Evolutionary conservation across 495 filamentous ascomycete genomes (phyloP), one percentile per base, ranked within the genome.

Genomic region (Acidiella bohemica): DNA sequence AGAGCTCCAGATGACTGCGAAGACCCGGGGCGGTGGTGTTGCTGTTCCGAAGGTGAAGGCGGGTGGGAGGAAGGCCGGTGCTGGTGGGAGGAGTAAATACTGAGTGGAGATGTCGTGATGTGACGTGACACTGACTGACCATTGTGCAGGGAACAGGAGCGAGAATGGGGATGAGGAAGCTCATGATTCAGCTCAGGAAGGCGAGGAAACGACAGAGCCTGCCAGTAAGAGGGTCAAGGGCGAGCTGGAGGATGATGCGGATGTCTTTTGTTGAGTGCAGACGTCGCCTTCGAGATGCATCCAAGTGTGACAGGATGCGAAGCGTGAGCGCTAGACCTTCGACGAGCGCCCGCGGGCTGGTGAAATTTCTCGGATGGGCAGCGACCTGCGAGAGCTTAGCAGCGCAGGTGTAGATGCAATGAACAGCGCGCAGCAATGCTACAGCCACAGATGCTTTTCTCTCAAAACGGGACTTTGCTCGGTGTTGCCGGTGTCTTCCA

Each of bases 151-250:
- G 18, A 23, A 26, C 28, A 14, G 28, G 3, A 3, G 28, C 12
- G 28, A 30, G 11, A n/a, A 12, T 11, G 3, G 28, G 28, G n/a
- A 14, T 11, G 10, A 11, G 28, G 4, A 30, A 30, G 10, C 4
- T 11, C 4, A 30, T n/a, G n/a, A n/a, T n/a, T n/a, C n/a, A n/a
- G n/a, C 5, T 12, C 16, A 32, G 10, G 29, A 34, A 9, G 22
- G 21, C 13, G 40, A 42, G 7, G 40, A 42, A 7, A 20, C 4
- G 3, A 22, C 34, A 32, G 36, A 13, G 26, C 9, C 17, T 3
- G 30, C 40, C 11, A 35, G n/a, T n/a, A 42, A 42, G 32, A 34
- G 29, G 32, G 39, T 10, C 6, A n/a, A 42, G 22, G 18, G 18
- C 20, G 34, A 23, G 19, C 7, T 11, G 33, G 19, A 36, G 13